Conservation (phyloP, 1,284 basidiomycete genomes). For the Thelephora terrestris region DNA sequence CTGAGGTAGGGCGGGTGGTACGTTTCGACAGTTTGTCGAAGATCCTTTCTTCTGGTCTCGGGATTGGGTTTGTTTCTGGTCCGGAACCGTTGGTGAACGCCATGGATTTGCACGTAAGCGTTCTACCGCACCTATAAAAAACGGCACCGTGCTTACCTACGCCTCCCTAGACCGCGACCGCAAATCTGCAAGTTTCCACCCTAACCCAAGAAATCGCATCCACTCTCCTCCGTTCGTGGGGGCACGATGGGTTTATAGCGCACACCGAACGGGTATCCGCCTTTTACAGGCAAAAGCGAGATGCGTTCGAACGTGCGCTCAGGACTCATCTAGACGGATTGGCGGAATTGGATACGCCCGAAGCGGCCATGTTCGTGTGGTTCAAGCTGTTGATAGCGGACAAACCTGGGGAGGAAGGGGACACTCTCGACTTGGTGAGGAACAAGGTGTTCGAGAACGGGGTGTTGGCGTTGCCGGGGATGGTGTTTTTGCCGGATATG, state of each 20-base stretch:
- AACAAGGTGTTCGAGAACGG: constrained; percentile 73
- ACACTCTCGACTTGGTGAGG: constrained; percentile 71
- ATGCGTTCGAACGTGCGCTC: constrained; percentile 74
- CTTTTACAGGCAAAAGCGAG: constrained; percentile 75
- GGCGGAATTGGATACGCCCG: constrained; percentile 77
- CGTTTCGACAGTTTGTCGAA: constrained; percentile 88
- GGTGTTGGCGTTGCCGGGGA: constrained; percentile 83
- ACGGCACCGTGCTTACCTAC: constrained; percentile 6
- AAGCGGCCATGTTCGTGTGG: constrained; percentile 92
- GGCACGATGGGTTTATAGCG: constrained; percentile 63
- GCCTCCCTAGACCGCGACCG: constrained; percentile 44
- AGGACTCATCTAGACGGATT: constrained; percentile 64
- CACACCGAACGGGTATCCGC: constrained; percentile 66
- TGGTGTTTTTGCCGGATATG: constrained; percentile 65
- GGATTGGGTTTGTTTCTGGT: constrained; percentile 78
- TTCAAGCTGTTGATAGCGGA: constrained; percentile 49
- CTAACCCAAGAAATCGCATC: constrained; percentile 72
- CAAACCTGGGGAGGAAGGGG: constrained; percentile 35
- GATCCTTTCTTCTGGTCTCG: constrained; percentile 73
- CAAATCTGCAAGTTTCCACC: constrained; percentile 74
- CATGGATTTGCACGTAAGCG: constrained; percentile 61
- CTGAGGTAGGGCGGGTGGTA: constrained; percentile 54
- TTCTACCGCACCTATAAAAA: neutral
- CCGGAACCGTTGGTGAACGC: constrained; percentile 65
- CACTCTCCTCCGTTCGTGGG: constrained; percentile 69